Conservation (phyloP, 257 asterid species). For the Misopates orontium region DNA sequence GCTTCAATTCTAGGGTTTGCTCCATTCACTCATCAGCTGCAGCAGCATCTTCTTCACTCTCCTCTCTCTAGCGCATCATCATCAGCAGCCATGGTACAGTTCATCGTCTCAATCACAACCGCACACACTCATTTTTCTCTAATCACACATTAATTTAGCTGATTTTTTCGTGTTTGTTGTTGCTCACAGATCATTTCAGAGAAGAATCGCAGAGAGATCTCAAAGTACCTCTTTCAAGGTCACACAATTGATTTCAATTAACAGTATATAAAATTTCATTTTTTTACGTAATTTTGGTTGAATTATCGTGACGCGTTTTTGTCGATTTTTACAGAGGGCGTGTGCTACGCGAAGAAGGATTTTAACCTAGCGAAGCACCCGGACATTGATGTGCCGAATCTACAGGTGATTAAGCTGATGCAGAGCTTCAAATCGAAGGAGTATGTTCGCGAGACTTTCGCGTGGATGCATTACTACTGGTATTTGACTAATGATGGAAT, state of each 20-base stretch:
- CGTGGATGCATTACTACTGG: conserved; percentile 98
- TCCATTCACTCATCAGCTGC: not conserved
- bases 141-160: not conserved
- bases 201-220: conserved; percentile 92
- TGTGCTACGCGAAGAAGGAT: conserved; percentile 87
- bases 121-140: not conserved
- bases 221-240: conserved; percentile 94
- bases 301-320: too few relatives aligned
- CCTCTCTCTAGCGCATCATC: not conserved
- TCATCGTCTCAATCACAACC: not conserved
- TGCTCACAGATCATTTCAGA: conserved; percentile 68
- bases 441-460: conserved; percentile 87
- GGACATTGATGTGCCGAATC: conserved; percentile 84
- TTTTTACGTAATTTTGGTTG: too few relatives aligned
- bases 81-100: conserved; percentile 37
- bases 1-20: conserved; percentile 28
- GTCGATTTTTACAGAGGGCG: conserved; percentile 67
- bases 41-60: conserved; percentile 23
- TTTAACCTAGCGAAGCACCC: conserved; percentile 89
- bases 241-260: too few relatives aligned
- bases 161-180: not conserved
- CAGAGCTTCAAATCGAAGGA: conserved; percentile 97
- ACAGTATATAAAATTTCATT: too few relatives aligned
- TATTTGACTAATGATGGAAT: conserved; percentile 88
- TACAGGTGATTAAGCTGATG: conserved; percentile 95